A percentile compares a stretch with the other conserved stretches of the same genome.
Evolutionary conservation across 208 protist genomes (phyloP).

Genomic region (Leptomonas pyrrhocoris): DNA sequence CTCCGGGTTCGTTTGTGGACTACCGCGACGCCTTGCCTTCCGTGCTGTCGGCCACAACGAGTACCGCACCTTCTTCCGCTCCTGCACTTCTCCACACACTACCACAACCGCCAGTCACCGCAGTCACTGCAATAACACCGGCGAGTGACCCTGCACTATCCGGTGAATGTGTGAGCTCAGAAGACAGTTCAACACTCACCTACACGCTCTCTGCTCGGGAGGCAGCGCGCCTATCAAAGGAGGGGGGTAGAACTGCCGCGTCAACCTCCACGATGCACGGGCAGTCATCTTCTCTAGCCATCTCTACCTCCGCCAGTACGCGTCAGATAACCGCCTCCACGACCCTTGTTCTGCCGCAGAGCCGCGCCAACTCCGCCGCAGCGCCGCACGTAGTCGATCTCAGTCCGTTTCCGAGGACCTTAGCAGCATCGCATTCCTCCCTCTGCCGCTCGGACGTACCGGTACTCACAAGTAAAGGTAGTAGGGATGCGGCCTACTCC

Average conservation of each 20-base stretch:
- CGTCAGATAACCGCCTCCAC: not conserved
- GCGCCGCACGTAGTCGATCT: constrained; percentile 5
- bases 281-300: not conserved
- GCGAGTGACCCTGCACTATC: not conserved
- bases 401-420: not conserved
- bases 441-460: not conserved
- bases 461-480: not conserved
- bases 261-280: not conserved
- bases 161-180: no score
- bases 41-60: constrained; percentile 1
- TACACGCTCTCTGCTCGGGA: not conserved
- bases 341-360: not conserved
- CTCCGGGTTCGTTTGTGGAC: not conserved
- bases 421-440: constrained; percentile 8
- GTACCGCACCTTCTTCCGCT: not conserved
- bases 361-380: not conserved
- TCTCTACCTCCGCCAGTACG: not conserved
- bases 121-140: not conserved
- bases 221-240: not conserved
- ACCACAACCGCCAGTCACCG: not conserved
- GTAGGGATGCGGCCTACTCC: not conserved
- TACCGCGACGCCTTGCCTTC: constrained; percentile 18
- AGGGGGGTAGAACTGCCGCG: not conserved
- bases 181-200: not conserved
- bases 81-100: constrained; percentile 8